Base-by-base conservation (phyloP, 176 grass and related monocot genomes). In the Echinochloa phyllopogon region DNA sequence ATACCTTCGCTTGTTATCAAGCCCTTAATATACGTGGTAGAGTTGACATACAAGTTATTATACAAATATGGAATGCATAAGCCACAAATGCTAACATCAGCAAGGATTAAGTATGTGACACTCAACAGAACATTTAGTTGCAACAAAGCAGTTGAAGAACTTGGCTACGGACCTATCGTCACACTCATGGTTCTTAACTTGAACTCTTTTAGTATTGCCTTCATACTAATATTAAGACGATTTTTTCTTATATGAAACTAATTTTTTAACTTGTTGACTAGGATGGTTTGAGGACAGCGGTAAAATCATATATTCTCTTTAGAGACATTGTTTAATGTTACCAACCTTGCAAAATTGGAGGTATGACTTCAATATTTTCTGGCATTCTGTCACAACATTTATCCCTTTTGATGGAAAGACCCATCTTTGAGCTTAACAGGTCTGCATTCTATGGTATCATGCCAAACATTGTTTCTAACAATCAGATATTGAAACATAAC, bases 151-250 rank as follows among this genome's bases (percentile, higher is more conserved):
- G 81, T 75, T 67, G 65, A 93, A 15, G 76, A 93, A 51, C 86
- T 95, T 41, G 86, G 83, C 36, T 95, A 95, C 82, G 41, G 88
- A 49, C 90, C 93, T 80, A 82, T 87, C 74, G 90, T 95, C 21
- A 73, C 90, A 41, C 79, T 95, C 24, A 86, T 84, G 87, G 90
- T 83, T 74, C 1, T 20, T 78, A 47, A 27, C 58, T 76, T 56
- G 10, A 75, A 23, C 1, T 44, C 39, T 36, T 45, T 21, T 36
- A 0, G 0, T 20, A 7, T 65, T 15, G 15, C 49, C 8, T 0
- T 62, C 11, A 20, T 44, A 8, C 6, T 75, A 33, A n/a, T n/a
- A 33, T 33, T 33, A 33, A 33, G 29, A 33, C 1, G 29, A 33
- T 33, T 33, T 2, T 33, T 33, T 33, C 29, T 33, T 33, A 33